Percentiles rank a stretch among this genome's conserved stretches.
Evolutionary conservation across 495 filamentous ascomycete species (phyloP).

Genomic region (Penicillium samsonianum): DNA sequence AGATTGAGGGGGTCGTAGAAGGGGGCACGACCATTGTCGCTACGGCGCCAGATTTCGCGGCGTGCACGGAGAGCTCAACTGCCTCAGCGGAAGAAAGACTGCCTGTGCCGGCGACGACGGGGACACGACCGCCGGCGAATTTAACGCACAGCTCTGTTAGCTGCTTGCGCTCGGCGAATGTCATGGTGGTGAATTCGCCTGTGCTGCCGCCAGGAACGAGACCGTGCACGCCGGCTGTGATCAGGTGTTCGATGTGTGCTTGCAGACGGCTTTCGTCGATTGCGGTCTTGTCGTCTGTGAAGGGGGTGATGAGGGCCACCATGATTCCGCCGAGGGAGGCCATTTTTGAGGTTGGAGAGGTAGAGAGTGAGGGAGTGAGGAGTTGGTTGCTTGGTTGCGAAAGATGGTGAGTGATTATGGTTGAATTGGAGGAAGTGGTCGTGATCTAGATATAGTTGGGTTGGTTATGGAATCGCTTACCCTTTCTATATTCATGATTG

Average conservation of each 20-base stretch:
- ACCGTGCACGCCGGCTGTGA: constrained; percentile 38
- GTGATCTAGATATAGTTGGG: constrained; percentile 16
- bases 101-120: constrained; percentile 39
- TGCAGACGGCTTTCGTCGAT: constrained; percentile 37
- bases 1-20: constrained; percentile 40
- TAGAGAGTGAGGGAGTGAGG: not conserved
- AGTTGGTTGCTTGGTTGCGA: not conserved
- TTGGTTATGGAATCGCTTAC: constrained; percentile 6
- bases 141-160: constrained; percentile 41
- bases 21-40: constrained; percentile 44
- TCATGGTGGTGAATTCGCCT: constrained; percentile 41
- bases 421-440: not conserved
- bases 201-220: constrained; percentile 45
- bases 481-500: constrained; percentile 5
- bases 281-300: constrained; percentile 34
- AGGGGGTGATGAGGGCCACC: constrained; percentile 43
- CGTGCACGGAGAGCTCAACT: constrained; percentile 39
- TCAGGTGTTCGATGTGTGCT: constrained; percentile 40
- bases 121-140: constrained; percentile 37
- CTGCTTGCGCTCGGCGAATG: constrained; percentile 38
- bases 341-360: constrained; percentile 18
- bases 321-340: constrained; percentile 33
- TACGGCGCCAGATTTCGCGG: constrained; percentile 31
- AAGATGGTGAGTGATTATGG: not conserved
- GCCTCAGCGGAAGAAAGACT: constrained; percentile 31